A percentile compares a stretch with the other conserved stretches of the same genome.
Evolutionary conservation across 768 basidiomycete species (phyloP).

Genomic region (Trametopsis cervina): DNA sequence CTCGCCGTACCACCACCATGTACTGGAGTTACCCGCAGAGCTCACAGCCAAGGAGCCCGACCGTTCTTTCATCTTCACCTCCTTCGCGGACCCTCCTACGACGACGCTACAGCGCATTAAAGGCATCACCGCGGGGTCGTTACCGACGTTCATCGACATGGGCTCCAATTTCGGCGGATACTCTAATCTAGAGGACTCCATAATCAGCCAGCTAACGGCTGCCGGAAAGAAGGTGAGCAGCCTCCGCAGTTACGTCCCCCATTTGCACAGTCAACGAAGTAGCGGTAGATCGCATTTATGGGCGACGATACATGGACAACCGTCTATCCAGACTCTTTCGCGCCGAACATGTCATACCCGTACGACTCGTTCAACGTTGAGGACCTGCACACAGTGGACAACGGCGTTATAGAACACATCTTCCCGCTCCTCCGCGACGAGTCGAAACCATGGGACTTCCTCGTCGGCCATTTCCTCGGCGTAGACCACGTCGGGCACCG

Average conservation of each 20-base stretch:
- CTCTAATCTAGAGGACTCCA: constrained; percentile 81
- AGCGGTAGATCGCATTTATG: constrained; percentile 72
- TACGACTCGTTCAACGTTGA: constrained; percentile 99
- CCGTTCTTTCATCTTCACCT: constrained; percentile 81
- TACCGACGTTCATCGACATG: constrained; percentile 94
- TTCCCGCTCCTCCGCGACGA: constrained; percentile 62
- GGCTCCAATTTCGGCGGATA: constrained; percentile 89
- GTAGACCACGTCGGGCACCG: constrained; percentile 97
- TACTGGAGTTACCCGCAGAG: constrained; percentile 72
- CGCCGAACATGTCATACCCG: constrained; percentile 66
- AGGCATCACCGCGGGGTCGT: constrained; percentile 87
- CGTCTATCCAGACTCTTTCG: constrained; percentile 75
- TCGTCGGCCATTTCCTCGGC: constrained; percentile 90
- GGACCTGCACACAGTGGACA: constrained; percentile 92
- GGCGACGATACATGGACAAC: constrained; percentile 97
- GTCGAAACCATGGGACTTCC: constrained; percentile 66
- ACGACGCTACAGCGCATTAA: constrained; percentile 94
- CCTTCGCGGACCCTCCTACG: constrained; percentile 92
- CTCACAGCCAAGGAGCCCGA: constrained; percentile 57
- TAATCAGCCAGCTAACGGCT: constrained; percentile 62
- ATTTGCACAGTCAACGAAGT: constrained; percentile 12
- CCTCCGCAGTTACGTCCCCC: constrained; percentile 4
- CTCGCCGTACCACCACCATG: constrained; percentile 72
- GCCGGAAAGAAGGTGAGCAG: constrained; percentile 53
- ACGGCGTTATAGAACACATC: constrained; percentile 79